Base-by-base conservation (phyloP, 306 rosid species). In the Casuarina equisetifolia region DNA sequence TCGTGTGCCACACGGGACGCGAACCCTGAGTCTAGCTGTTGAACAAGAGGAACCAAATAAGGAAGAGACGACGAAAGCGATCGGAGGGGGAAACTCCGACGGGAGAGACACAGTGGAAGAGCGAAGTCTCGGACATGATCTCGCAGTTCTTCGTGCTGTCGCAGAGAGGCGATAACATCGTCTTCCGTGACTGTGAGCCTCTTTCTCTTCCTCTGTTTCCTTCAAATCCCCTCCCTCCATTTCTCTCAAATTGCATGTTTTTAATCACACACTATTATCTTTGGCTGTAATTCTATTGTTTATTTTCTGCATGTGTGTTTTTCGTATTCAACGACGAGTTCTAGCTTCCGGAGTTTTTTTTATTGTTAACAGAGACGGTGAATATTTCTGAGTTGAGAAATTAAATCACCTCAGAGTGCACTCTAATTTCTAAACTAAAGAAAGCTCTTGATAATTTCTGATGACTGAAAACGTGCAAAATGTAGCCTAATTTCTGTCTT, bases 71-170 rank as follows among this genome's bases (percentile, higher is more conserved):
- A 54, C 38, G 1, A 39, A 66, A 38, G 52, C 52, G 8, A 12
- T 54, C 61, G 61, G 61, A 6, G 64, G 20, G 17, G 52, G 1
- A 5, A 32, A 38, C 9, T 9, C 70, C 8, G n/a, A 35, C 10
- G 25, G 5, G 13, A 66, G 46, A 42, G 19, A 38, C 4, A 39
- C 46, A 66, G 71, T 6, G n/a, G 9, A 35, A 36, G n/a, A 48
- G 32, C 32, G 32, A 49, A 9, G 38, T 4, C 64, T 20, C 4
- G 11, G 64, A 77, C 72, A 90, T 95, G 97, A 95, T 95, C 52
- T 95, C 97, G 35, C 98, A 92, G 90, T 92, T 92, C 79, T 94
- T 94, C 81, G 97, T 95, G 70, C 97, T 95, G 12, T 95, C 97
- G 2, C 98, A 86, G 86, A 87, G 96, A 86, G 97, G 97, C 82